A percentile compares a stretch with the other conserved stretches of the same genome.
These are phyloP conservation scores for Suillus brevipes DNA, from an alignment of 768 basidiomycete species.

Conservation along the genomic window DNA sequence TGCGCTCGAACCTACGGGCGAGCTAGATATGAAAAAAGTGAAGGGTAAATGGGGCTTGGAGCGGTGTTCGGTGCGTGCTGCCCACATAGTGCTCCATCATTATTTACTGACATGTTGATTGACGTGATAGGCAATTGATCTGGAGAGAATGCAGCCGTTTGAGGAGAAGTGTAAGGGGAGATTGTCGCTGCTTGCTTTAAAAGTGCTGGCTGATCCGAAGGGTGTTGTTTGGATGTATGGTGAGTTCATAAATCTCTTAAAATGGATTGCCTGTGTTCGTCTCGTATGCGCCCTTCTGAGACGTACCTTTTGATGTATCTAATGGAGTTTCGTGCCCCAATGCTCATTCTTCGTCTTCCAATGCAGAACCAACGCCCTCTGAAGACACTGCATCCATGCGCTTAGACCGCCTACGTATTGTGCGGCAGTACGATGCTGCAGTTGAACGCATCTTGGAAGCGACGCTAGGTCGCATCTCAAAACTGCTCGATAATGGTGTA, in stretches of 20 bases:
- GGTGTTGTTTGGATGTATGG: conserved; percentile 20
- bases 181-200: not conserved
- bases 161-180: not conserved
- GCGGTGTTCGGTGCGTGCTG: not conserved
- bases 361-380: conserved; percentile 30
- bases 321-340: conserved; percentile 10
- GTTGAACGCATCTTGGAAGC: conserved; percentile 19
- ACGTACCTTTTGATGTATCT: conserved; percentile 24
- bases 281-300: conserved; percentile 3
- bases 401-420: conserved; percentile 21
- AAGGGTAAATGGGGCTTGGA: conserved; percentile 24
- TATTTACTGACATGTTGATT: not conserved
- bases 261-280: not conserved
- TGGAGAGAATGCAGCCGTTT: conserved; percentile 1
- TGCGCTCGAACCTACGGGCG: conserved; percentile 24
- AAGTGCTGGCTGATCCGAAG: not conserved
- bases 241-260: conserved; percentile 6
- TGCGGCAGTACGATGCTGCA: conserved; percentile 23
- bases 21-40: conserved; percentile 19
- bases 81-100: not conserved
- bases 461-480: conserved; percentile 23
- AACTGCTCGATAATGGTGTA: not conserved
- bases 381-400: conserved; percentile 23
- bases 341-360: not conserved
- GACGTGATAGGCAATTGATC: not conserved